Evolutionary conservation across 805 yeast species (phyloP), one percentile per base, ranked within the genome.

Genomic region (Tetrapisispora fleetii): DNA sequence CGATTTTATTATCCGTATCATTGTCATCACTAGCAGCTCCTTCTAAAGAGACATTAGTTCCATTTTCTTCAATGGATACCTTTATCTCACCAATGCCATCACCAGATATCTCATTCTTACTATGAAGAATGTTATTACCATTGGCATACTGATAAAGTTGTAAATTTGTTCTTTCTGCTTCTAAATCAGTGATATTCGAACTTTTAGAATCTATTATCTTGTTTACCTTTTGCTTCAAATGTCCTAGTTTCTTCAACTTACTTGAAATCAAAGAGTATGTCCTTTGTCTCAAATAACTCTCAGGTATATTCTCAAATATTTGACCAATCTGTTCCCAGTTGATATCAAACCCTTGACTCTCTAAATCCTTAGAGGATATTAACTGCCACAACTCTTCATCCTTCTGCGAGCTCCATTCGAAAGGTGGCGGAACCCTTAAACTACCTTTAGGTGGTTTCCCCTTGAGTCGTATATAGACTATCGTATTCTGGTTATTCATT

Each of bases 381-480:
- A 55, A 53, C 8, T 55, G 50, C 65, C 65, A 67, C 28, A 70
- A 57, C 35, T 55, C 58, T 16, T 50, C 51, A 54, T 70, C 73
- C 53, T 61, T 54, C 45, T 58, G 51, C 47, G 54, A 39, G 56
- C 57, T 49, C 71, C 64, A 56, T 52, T 58, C 48, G 65, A 72
- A 55, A 56, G 55, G 44, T 2, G 56, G 56, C 1, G 78, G 77
- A 50, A 73, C 76, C 3, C 49, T 58, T 44, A 71, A 68, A 1
- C 68, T 72, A 10, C 28, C 43, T n/a, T 62, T 58, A 2, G 66
- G 66, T 32, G 77, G 60, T n/a, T 66, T 59, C 6, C 70, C 69
- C 27, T 72, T 71, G 16, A 73, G 68, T 41, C 76, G 68, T 36
- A 76, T 62, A 53, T 74, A 75, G 5, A 75, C 75, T 9, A 66